Percentiles rank a stretch among this genome's conserved stretches.
Conservation (phyloP, 768 basidiomycete genomes). For the Lyophyllum shimeji region DNA sequence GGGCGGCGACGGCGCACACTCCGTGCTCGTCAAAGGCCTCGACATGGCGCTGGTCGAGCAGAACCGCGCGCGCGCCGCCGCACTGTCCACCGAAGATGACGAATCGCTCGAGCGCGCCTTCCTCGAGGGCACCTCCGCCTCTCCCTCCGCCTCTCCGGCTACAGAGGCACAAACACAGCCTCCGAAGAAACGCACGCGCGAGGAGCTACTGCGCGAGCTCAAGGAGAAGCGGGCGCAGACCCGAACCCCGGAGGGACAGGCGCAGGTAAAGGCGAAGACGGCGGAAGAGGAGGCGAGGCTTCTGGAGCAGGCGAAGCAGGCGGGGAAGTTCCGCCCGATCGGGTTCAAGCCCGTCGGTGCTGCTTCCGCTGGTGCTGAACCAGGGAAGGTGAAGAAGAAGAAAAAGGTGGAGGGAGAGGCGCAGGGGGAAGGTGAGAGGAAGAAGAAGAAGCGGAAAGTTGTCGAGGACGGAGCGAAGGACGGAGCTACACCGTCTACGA, state of each 20-base stretch:
- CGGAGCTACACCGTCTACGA: conserved; percentile 13
- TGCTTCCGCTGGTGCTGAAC: conserved; percentile 24
- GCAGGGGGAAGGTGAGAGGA: conserved; percentile 43
- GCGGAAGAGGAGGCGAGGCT: conserved; percentile 30
- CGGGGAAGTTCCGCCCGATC: conserved; percentile 55
- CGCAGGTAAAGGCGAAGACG: conserved; percentile 1
- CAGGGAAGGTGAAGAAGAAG: conserved; percentile 51
- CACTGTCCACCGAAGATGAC: conserved; percentile 64
- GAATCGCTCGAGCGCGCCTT: conserved; percentile 81
- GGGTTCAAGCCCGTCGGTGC: conserved; percentile 67
- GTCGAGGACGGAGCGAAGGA: conserved; percentile 30
- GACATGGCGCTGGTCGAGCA: conserved; percentile 86
- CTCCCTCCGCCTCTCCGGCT: not conserved
- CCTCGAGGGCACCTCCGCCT: conserved; percentile 37
- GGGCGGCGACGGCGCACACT: conserved; percentile 83
- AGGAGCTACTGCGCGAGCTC: conserved; percentile 71
- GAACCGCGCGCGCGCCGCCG: conserved; percentile 63
- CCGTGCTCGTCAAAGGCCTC: conserved; percentile 86
- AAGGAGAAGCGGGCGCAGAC: conserved; percentile 63
- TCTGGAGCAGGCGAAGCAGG: conserved; percentile 45
- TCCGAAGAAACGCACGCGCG: conserved; percentile 72
- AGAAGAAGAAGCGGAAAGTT: conserved; percentile 61
- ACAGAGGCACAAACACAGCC: conserved; percentile 11
- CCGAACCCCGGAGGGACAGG: not conserved
- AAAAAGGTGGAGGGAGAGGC: conserved; percentile 36